Base-by-base conservation (phyloP, 208 protist genomes). In the Phytomonas serpens region DNA sequence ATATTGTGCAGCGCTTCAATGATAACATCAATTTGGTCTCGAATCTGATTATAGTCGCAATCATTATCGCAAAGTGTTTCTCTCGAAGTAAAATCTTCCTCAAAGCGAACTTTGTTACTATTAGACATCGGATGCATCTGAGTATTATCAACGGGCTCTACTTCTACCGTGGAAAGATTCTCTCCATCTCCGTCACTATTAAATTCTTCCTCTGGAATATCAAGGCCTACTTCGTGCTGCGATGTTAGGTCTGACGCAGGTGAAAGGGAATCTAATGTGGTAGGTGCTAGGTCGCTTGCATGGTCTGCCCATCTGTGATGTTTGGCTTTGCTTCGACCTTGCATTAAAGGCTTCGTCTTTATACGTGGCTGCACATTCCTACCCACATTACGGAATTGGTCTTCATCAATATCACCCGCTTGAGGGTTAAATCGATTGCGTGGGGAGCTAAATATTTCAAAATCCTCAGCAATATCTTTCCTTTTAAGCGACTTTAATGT, bases 401-500 rank as follows among this genome's bases (percentile, higher is more conserved):
- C 40, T 47, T 47, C 40, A 23, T 34, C 34, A n/a, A 34, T 65
- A 52, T 33, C 19, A 1, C 40, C 51, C n/a, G 62, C 30, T 51
- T 73, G 23, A 52, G 52, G 52, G 10, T 31, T 34, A 19, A 23
- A 47, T 3, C 40, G 14, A 11, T 47, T 31, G 79, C 37, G 38
- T 52, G 67, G 33, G 38, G 33, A 27, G 81, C 77, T 83, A 32
- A 92, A 82, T 33, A 87, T 84, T 37, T 82, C 81, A 33, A 90
- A 87, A 68, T 87, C 85, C 57, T 92, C 87, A 4, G 87, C 82
- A 63, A 93, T 86, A 47, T 90, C 79, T 34, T 87, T 87, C 7
- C 90, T 82, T 78, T 88, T 90, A 33, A 95, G 73, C 29, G 88
- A 91, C 69, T 82, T 88, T 29, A 95, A 81, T 11, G 80, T 95